Percentiles rank a stretch among this genome's conserved stretches.
Conservation (phyloP, 108 stramenopile species). For the Fragilaria crotonensis region DNA sequence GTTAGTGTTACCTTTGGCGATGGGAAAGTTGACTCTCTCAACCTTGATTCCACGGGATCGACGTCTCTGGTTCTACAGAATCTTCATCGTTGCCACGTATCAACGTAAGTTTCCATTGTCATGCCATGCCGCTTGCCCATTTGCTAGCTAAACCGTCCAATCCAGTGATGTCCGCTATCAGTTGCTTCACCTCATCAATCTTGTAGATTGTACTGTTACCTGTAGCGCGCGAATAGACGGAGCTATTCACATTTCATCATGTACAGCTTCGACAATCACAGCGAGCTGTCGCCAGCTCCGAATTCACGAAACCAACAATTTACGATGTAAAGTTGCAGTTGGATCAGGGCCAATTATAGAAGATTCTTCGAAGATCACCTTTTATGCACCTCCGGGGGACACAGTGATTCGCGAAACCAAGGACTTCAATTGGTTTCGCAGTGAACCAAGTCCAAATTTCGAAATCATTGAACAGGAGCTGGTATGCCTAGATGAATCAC, state of each 20-base stretch:
- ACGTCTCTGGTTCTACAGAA: conserved; percentile 3
- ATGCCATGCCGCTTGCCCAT: neutral
- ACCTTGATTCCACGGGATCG: neutral
- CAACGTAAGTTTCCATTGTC: conserved; percentile 3
- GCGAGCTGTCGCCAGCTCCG: conserved; percentile 28
- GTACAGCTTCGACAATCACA: conserved; percentile 4
- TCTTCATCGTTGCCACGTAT: neutral
- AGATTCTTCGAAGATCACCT: conserved; percentile 16
- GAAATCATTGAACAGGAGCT: conserved; percentile 1
- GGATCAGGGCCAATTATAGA: conserved; percentile 29
- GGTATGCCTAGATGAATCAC: too few relatives aligned
- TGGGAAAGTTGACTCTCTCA: neutral
- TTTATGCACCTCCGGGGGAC: neutral
- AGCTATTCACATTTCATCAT: conserved; percentile 26
- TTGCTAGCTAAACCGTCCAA: neutral
- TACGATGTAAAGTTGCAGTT: conserved; percentile 11
- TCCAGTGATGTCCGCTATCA: conserved; percentile 5
- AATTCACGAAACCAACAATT: conserved; percentile 20
- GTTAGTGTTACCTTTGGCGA: neutral
- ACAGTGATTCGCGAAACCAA: conserved; percentile 12
- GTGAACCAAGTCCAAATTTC: conserved; percentile 31
- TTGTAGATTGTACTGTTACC: conserved; percentile 3
- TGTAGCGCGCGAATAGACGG: neutral
- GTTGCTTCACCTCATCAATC: neutral
- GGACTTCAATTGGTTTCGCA: conserved; percentile 35